Evolutionary conservation across 2,329 filamentous ascomycete genomes (phyloP).

Genomic region (Trichocomaceae sp.): DNA sequence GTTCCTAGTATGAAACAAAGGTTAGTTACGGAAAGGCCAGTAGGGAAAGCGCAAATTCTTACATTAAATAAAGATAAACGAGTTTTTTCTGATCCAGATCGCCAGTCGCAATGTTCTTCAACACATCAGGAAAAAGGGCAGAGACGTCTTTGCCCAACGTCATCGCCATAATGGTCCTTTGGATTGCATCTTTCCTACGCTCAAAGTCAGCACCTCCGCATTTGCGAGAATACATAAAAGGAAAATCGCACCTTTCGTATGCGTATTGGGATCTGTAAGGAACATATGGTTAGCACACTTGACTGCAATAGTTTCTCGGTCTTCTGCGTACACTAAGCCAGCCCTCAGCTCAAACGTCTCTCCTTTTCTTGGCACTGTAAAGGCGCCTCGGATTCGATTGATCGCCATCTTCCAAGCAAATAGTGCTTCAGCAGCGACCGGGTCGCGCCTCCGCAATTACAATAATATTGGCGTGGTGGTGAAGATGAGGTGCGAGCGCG

Average conservation of each 20-base stretch:
- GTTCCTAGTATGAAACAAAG: conserved; percentile 59
- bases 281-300: conserved; percentile 28
- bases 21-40: neutral
- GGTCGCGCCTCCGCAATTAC: conserved; percentile 29
- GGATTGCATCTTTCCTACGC: conserved; percentile 84
- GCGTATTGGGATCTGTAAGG: conserved; percentile 81
- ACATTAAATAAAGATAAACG: conserved; percentile 97
- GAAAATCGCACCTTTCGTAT: conserved; percentile 69
- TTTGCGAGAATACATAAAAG: neutral
- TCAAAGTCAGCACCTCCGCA: conserved; percentile 23
- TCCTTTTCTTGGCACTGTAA: conserved; percentile 87
- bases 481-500: conserved; percentile 15
- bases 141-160: conserved; percentile 98
- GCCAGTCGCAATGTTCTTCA: conserved; percentile 95
- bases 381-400: conserved; percentile 90
- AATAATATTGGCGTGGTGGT: conserved; percentile 4
- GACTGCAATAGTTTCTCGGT: neutral
- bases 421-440: conserved; percentile 31
- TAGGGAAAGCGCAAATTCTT: conserved; percentile 26
- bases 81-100: conserved; percentile 99
- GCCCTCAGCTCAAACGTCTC: conserved; percentile 97
- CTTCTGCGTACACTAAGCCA: conserved; percentile 61
- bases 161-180: conserved; percentile 99
- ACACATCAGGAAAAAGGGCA: conserved; percentile 88
- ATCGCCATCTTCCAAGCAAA: conserved; percentile 65